Evolutionary conservation across 345 rosid species (phyloP).

Genomic region (Ceriops zippeliana): DNA sequence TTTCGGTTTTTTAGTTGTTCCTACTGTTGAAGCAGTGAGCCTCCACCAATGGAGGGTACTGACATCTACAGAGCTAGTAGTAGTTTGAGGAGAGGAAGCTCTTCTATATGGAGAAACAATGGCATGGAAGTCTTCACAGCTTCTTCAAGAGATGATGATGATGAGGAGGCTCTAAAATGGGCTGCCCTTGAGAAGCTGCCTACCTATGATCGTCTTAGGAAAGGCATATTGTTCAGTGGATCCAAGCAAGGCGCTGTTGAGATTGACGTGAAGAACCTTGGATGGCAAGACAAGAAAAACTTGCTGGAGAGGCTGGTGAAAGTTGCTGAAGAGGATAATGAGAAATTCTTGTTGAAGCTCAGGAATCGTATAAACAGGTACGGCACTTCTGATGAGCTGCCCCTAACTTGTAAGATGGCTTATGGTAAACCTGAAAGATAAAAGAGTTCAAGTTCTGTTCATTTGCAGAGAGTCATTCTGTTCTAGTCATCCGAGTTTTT

Average conservation of each 20-base stretch:
- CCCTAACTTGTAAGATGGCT: background rate
- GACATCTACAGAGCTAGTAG: background rate
- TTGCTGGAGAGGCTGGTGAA: conserved; percentile 25
- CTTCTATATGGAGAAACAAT: conserved; percentile 8
- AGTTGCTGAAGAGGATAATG: conserved; percentile 27
- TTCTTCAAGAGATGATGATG: conserved; percentile 29
- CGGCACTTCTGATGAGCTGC: no score
- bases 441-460: no score
- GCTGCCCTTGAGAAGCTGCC: conserved; percentile 54
- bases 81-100: conserved; percentile 13
- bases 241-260: conserved; percentile 12
- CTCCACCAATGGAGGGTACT: background rate
- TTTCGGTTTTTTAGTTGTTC: background rate
- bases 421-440: no score
- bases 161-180: conserved; percentile 52
- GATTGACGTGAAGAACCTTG: conserved; percentile 30
- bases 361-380: conserved; percentile 26
- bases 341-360: conserved; percentile 26
- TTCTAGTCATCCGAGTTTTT: background rate
- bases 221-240: conserved; percentile 33
- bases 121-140: conserved; percentile 10
- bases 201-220: conserved; percentile 41
- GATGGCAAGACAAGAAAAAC: conserved; percentile 15
- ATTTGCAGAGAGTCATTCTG: background rate
- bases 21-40: background rate